phyloP scores from a whole-genome alignment of 345 rosid species.

The Pseudoturritis turrita region DNA sequence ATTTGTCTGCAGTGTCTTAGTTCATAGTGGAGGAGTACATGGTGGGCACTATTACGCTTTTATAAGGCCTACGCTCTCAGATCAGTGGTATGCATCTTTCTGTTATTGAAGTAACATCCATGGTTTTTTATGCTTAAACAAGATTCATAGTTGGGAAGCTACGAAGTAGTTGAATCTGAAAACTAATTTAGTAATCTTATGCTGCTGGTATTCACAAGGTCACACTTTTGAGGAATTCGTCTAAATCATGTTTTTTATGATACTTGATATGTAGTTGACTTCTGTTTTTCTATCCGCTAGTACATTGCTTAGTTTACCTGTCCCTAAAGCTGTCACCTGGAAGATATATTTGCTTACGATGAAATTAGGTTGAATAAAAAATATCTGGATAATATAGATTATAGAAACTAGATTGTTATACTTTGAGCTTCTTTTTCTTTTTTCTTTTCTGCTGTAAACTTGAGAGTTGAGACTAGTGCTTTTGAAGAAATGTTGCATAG shows the following conservation, averaged over 20 bases:
- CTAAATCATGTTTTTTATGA: conserved; percentile 7
- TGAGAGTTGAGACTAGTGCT: not conserved
- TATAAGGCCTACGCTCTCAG: conserved; percentile 91
- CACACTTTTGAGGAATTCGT: not conserved
- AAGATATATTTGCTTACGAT: not conserved
- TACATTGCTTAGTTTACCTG: not conserved
- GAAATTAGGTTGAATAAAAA: not conserved
- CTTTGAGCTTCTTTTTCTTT: not conserved
- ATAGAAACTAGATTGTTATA: not conserved
- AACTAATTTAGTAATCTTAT: not conserved
- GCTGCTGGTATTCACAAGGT: not conserved
- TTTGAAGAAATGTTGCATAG: not conserved
- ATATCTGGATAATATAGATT: not conserved
- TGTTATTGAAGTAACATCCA: not conserved
- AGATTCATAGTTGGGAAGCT: not conserved
- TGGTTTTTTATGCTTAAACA: not conserved
- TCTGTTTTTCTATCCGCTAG: not conserved
- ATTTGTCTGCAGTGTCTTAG: conserved; percentile 74
- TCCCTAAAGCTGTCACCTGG: not conserved
- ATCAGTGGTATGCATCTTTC: conserved; percentile 66
- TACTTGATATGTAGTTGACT: not conserved
- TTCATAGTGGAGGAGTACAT: conserved; percentile 97
- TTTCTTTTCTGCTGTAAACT: not conserved
- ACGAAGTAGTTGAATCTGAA: not conserved
- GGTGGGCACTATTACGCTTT: conserved; percentile 99